Evolutionary conservation across 768 basidiomycete species (phyloP), one percentile per base, ranked within the genome.

Genomic region (Pulveroboletus sp.): DNA sequence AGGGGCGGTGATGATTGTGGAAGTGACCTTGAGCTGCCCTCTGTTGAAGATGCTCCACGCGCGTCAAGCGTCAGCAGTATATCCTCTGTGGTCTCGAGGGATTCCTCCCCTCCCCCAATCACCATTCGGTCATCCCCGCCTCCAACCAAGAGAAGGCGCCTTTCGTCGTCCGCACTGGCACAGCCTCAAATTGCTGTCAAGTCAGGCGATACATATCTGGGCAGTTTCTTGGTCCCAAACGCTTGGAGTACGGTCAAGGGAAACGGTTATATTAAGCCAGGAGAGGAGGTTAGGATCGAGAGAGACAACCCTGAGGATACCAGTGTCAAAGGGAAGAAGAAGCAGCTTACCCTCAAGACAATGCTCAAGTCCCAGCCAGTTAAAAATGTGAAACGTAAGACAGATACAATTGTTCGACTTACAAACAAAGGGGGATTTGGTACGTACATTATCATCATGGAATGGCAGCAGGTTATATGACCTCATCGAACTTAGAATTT

Each of bases 171-270:
- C 14, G 33, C 48, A 6, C 51, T 31, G 11, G 33, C 48, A 6
- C 51, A 33, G 11, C 40, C 31, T 17, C 38, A 53, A 56, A 20
- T 54, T 52, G 19, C 55, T 43, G 34, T 53, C 40, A 55, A 43
- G 25, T 52, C 37, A 12, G 49, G 74, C 1, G 71, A 65, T 27
- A 56, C 57, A 11, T 90, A 86, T 59, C 56, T 90, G 23, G 88
- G 88, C 11, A 84, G 82, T 41, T 72, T 89, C 42, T 52, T 89
- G 10, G 76, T 89, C 20, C 75, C 77, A 19, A 84, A 87, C 58
- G 88, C 86, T 10, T 90, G 86, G 86, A 87, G 85, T 53, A 90
- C 83, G 34, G 84, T 78, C 13, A 84, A 79, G 41, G 88, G 88
- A 2, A 80, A 75, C 56, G 84, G 84, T 4, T 88, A 89, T 51